A percentile compares a stretch with the other conserved stretches of the same genome.
These are phyloP conservation scores for Mycena floridula DNA, from an alignment of 768 basidiomycete species.

Conservation along the genomic window DNA sequence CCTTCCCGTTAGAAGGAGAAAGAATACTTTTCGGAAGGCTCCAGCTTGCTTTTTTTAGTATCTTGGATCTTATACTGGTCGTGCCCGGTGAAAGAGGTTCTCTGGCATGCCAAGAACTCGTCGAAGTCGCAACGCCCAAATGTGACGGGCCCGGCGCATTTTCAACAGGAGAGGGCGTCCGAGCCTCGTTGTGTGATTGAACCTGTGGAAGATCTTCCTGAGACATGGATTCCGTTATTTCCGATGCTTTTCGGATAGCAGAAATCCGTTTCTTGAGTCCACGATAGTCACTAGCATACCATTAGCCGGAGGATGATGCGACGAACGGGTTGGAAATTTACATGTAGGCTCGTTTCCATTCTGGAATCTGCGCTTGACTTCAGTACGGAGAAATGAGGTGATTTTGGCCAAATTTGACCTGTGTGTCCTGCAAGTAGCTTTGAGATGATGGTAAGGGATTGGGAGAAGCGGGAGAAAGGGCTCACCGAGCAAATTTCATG, in stretches of 20 bases:
- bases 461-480: background rate
- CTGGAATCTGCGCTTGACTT: conserved; percentile 48
- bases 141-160: too few relatives aligned
- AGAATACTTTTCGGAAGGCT: background rate
- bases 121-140: background rate
- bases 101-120: background rate
- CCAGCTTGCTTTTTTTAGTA: background rate
- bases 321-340: conserved; percentile 17
- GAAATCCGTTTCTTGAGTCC: conserved; percentile 63
- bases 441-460: conserved; percentile 1
- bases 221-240: too few relatives aligned
- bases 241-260: conserved; percentile 49
- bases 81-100: too few relatives aligned
- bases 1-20: background rate
- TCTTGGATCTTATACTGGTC: background rate
- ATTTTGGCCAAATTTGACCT: conserved; percentile 31
- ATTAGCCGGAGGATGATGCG: conserved; percentile 1
- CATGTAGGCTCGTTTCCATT: conserved; percentile 74
- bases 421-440: conserved; percentile 67
- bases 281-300: conserved; percentile 54
- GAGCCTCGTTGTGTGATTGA: too few relatives aligned
- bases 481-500: conserved; percentile 61
- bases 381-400: background rate
- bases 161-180: too few relatives aligned
- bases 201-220: too few relatives aligned